Base-by-base conservation (phyloP, 1,284 basidiomycete species). In the Puccinia brachypodii region DNA sequence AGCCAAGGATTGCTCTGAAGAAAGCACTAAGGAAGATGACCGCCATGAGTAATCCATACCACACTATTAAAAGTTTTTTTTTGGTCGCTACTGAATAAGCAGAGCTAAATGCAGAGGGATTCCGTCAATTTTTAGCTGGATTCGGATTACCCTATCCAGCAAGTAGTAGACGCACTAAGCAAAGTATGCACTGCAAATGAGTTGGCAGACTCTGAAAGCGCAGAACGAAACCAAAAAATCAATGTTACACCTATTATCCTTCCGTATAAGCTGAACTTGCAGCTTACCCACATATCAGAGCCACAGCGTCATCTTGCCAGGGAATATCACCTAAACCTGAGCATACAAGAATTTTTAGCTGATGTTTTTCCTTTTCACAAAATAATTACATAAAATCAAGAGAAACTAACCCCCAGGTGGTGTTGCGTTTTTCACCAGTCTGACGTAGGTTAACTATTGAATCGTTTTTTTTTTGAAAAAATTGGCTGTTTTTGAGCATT, bases 151-250 rank as follows among this genome's bases (percentile, higher is more conserved):
- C 22, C 14, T 44, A 72, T 36, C 9, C 19, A 36, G 9, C 8
- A 16, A 60, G 11, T 56, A 33, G 28, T 44, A 9, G 33, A 66
- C 68, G 40, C 38, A 81, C 78, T 73, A 74, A 36, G 78, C 78
- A 81, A 81, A 81, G 66, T 81, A 81, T 22, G 78, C 78, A 44
- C 78, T 81, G 60, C 78, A 81, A 56, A 81, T 81, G 44, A 81
- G 78, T 62, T 81, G 78, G 47, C 78, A 81, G 38, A 81, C 31
- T 28, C 78, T 81, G n/a, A 36, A 72, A 53, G 22, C n/a, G 13
- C 76, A 42, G 22, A 68, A 68, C 31, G 14, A 22, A 44, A 47
- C 28, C 38, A 25, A 9, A 25, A 6, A 73, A 73, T 36, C 16
- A 53, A 16, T 22, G 1, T 73, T 73, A 11, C 68, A 42, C 40